These are phyloP conservation scores for Suillus cothurnatus DNA, from an alignment of 768 basidiomycete genomes.

Conservation along the genomic window DNA sequence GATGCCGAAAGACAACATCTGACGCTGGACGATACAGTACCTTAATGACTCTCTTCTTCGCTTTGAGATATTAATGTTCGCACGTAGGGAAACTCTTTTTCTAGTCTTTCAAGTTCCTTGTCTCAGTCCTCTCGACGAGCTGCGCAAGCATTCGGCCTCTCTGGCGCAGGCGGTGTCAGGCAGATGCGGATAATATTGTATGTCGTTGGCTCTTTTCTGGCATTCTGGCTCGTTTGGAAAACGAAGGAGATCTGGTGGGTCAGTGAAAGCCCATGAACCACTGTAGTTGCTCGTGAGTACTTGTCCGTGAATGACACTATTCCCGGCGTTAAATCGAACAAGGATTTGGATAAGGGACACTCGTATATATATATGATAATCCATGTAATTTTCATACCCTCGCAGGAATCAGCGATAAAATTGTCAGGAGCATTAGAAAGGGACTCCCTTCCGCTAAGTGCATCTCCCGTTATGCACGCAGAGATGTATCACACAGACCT, in stretches of 20 bases:
- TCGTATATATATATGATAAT: constrained; percentile 3
- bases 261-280: background rate
- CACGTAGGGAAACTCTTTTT: constrained; percentile 64
- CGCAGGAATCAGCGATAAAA: background rate
- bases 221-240: constrained; percentile 58
- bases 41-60: constrained; percentile 24
- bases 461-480: background rate
- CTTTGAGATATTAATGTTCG: background rate
- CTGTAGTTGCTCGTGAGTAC: constrained; percentile 3
- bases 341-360: background rate
- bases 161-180: constrained; percentile 61
- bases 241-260: constrained; percentile 51
- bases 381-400: background rate
- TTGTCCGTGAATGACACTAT: too few species aligned
- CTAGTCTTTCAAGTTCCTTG: constrained; percentile 61
- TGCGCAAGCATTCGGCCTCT: constrained; percentile 71
- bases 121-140: constrained; percentile 70
- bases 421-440: background rate
- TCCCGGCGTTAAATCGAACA: background rate
- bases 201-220: constrained; percentile 55
- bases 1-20: constrained; percentile 84
- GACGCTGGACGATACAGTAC: constrained; percentile 74
- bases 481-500: background rate
- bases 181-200: constrained; percentile 69
- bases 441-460: background rate